Base-by-base conservation (phyloP, 2,329 filamentous ascomycete genomes). In the Ceratocystis ficicola region DNA sequence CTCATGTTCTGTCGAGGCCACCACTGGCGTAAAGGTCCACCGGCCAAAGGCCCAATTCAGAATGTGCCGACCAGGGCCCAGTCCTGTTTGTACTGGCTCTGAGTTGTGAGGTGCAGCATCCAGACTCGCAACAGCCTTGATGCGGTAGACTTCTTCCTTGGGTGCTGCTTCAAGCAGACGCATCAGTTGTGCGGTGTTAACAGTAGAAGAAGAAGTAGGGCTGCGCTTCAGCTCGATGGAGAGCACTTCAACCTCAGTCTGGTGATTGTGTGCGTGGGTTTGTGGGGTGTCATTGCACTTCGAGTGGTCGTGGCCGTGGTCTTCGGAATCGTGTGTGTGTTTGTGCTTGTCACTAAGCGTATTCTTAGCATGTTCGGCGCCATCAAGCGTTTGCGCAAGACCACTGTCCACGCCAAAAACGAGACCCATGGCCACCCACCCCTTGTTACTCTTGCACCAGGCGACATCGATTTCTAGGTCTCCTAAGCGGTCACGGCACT, bases 31-130 rank as follows among this genome's bases (percentile, higher is more conserved):
- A 72, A 93, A 96, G 0, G 86, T 95, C 93, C 94, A 99, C 36
- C 94, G 83, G 0, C 91, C 91, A 76, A 99, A 99, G 0, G 94
- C 94, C 94, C 94, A 99, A 74, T 99, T 99, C 68, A 99, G 81
- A 57, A 99, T 96, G 73, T 94, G 96, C 65, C 89, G 80, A 1
- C 72, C 73, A n/a, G 73, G 69, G 2, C 32, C 36, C 1, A 68
- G 68, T 6, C 71, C 72, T 4, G 73, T 73, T 41, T 75, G 71
- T 48, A 81, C 78, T 28, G 79, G 77, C 65, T 83, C 81, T 0
- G 84, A 85, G 71, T 79, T 79, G 20, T 70, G 70, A 7, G 84
- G 77, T 0, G 76, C 71, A 0, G 77, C 73, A 0, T 79, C 76
- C 1, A 81, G 77, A 1, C 79, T 79, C 12, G 84, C 71, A 8